A percentile compares a stretch with the other conserved stretches of the same genome.
These are phyloP conservation scores for Silene conica DNA, from an alignment of 148 eudicot genomes.

Conservation along the genomic window DNA sequence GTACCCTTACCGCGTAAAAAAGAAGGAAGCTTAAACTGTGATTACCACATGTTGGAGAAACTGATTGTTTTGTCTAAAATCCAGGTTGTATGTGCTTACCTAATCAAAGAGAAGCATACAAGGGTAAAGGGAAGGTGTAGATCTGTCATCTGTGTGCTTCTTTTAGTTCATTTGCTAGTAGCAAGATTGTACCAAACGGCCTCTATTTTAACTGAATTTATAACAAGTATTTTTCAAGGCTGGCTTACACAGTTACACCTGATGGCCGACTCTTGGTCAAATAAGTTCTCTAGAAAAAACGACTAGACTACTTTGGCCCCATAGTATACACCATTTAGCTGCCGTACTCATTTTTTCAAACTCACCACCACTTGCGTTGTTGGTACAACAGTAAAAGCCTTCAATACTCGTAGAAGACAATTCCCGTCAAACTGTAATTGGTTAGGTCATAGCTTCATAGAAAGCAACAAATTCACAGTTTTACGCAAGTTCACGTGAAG, in stretches of 20 bases:
- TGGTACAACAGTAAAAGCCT: too few species aligned
- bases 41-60: constrained; percentile 11
- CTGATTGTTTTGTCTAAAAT: constrained; percentile 7
- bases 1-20: constrained; percentile 73
- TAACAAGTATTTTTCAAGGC: constrained; percentile 9
- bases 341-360: too few species aligned
- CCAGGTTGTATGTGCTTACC: not conserved
- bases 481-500: too few species aligned
- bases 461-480: too few species aligned
- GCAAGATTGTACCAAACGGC: too few species aligned
- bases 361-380: too few species aligned
- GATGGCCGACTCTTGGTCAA: not conserved
- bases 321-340: too few species aligned
- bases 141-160: not conserved
- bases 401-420: too few species aligned
- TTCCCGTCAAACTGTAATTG: too few species aligned
- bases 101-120: not conserved
- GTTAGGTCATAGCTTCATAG: too few species aligned
- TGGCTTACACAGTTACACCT: not conserved
- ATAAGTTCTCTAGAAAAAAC: too few species aligned
- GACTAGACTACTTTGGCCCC: too few species aligned
- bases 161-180: not conserved
- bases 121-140: not conserved
- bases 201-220: not conserved
- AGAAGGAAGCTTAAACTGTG: constrained; percentile 57